Conservation (phyloP, 371 early-diverging fungal species). For the Cladochytrium tenue region DNA sequence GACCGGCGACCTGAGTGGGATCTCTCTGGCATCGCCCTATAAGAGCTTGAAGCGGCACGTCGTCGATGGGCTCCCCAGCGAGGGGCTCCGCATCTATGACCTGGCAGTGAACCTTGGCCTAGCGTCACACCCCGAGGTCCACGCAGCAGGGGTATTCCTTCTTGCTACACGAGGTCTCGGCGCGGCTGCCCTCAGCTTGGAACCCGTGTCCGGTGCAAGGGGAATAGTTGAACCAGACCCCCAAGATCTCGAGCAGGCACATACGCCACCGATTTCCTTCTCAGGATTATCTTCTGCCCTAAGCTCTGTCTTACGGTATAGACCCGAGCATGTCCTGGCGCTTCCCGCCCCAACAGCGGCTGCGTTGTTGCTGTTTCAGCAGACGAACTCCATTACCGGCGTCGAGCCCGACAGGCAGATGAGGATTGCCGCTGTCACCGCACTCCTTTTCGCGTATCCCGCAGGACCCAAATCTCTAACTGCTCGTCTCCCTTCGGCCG, state of each 20-base stretch:
- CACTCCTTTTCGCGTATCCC: background rate
- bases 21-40: background rate
- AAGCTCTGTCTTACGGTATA: background rate
- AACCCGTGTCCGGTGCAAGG: background rate
- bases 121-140: background rate
- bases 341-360: background rate
- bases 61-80: background rate
- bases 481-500: background rate
- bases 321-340: background rate
- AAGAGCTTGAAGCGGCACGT: background rate
- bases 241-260: background rate
- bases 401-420: background rate
- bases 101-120: background rate
- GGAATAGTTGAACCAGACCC: background rate
- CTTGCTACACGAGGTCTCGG: background rate
- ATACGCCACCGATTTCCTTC: background rate
- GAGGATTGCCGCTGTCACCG: background rate
- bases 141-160: background rate
- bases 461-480: background rate
- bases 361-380: background rate
- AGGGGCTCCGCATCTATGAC: background rate
- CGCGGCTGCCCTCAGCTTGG: background rate
- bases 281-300: background rate
- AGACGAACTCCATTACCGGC: background rate
- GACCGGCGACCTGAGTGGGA: background rate